Percentiles rank a stretch among this genome's conserved stretches.
Evolutionary conservation across 768 basidiomycete genomes (phyloP).

Genomic region (Xerocomellus amylosporus): DNA sequence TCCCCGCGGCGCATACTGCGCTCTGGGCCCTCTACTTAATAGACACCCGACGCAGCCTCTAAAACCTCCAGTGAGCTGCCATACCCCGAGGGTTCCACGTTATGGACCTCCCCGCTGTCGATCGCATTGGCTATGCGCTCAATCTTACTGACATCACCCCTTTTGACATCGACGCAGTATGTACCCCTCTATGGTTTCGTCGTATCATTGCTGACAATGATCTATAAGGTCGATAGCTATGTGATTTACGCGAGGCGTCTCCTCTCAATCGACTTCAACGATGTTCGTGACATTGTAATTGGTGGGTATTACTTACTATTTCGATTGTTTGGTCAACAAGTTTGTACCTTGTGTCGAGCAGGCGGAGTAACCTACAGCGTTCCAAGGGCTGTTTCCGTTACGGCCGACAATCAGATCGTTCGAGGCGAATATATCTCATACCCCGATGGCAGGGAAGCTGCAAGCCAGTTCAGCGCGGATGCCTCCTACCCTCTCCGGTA

Average conservation of each 20-base stretch:
- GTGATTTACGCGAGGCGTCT: background rate
- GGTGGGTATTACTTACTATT: background rate
- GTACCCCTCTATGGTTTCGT: background rate
- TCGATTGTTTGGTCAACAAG: background rate
- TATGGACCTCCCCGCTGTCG: constrained; percentile 4
- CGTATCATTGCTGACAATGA: background rate
- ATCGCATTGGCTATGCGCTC: constrained; percentile 7
- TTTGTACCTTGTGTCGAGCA: background rate
- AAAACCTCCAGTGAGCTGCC: background rate
- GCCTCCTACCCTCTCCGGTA: background rate
- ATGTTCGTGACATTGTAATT: background rate
- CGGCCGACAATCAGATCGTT: background rate
- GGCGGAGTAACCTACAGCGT: background rate
- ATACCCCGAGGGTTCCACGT: background rate
- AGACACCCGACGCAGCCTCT: background rate
- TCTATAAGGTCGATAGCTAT: background rate
- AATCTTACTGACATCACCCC: constrained; percentile 2
- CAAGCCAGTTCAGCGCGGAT: background rate
- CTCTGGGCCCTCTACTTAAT: background rate
- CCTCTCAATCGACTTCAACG: background rate
- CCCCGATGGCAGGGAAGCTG: background rate
- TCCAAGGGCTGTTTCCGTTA: constrained; percentile 1
- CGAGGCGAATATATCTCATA: constrained; percentile 2
- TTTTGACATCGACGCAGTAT: constrained; percentile 5
- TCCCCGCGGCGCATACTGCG: too few species aligned